These are phyloP conservation scores for Ramalina intermedia DNA, from an alignment of 495 filamentous ascomycete genomes.

Conservation along the genomic window DNA sequence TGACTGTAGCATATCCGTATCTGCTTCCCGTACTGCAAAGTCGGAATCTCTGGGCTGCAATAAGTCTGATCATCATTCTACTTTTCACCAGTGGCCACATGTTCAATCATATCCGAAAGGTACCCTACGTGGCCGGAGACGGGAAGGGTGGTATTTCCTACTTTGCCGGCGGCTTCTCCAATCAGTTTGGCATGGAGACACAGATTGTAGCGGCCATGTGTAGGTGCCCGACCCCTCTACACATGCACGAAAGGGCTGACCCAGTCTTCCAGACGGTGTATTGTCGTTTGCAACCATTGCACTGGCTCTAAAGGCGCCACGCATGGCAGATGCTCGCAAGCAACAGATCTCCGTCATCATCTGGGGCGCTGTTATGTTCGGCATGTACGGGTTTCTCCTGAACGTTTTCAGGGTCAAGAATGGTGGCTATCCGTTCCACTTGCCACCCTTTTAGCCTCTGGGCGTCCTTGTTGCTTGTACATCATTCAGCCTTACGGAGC, in stretches of 20 bases:
- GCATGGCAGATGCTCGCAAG: slow-evolving; percentile 57
- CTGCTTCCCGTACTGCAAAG: slow-evolving; percentile 77
- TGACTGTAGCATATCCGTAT: slow-evolving; percentile 68
- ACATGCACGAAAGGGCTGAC: not conserved
- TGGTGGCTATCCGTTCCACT: slow-evolving; percentile 81
- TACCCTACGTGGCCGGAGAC: slow-evolving; percentile 86
- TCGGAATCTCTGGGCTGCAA: slow-evolving; percentile 82
- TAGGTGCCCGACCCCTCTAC: slow-evolving; percentile 35
- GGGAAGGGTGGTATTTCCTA: slow-evolving; percentile 78
- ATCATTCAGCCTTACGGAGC: too few relatives aligned
- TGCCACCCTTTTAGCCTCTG: slow-evolving; percentile 64
- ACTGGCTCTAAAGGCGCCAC: slow-evolving; percentile 79
- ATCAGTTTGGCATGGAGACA: slow-evolving; percentile 89
- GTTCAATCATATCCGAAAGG: slow-evolving; percentile 97
- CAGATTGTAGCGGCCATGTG: slow-evolving; percentile 93
- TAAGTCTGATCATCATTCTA: slow-evolving; percentile 79
- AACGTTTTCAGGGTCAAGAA: slow-evolving; percentile 93
- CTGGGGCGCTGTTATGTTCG: slow-evolving; percentile 66
- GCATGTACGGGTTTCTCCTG: slow-evolving; percentile 85
- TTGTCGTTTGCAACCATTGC: slow-evolving; percentile 83
- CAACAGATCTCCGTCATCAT: slow-evolving; percentile 73
- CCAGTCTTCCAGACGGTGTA: slow-evolving; percentile 53
- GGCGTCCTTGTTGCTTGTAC: too few relatives aligned
- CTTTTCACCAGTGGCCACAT: slow-evolving; percentile 95
- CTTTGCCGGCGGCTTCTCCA: slow-evolving; percentile 88